Evolutionary conservation across 2,329 filamentous ascomycete genomes (phyloP), one percentile per base, ranked within the genome.

Genomic region (Biscogniauxia mediterranea): DNA sequence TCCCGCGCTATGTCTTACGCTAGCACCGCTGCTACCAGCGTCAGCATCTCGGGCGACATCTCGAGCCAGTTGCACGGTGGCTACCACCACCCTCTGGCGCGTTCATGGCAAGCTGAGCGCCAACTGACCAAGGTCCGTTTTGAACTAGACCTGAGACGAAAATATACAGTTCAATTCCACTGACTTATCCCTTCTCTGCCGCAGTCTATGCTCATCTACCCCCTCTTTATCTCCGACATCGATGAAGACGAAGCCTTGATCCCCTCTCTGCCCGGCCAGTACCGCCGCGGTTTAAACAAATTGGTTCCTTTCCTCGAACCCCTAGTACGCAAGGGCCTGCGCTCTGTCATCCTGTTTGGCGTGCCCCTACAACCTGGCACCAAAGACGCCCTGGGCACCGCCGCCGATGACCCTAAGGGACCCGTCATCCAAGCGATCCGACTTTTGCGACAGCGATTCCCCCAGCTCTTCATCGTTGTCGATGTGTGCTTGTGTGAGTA

Each of bases 401-500:
- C 91, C 21, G 95, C 95, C 70, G 95, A 98, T 75, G 94, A 98
- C 74, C 93, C 94, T 42, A 84, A 91, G 66, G 95, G 95, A 46
- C 95, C 95, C 19, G 95, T 98, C 56, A 96, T 98, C 69, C 87
- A 88, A 70, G 85, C 87, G 54, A 97, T 98, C 73, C 90, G 89
- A 56, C 84, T 97, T 28, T 83, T 99, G 60, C 89, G 92, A 68
- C 86, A 91, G 66, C 84, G 88, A 49, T 98, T 97, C 77, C 95
- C 95, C 1, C 88, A 92, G 64, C 85, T 99, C 62, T 98, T 96
- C 80, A 92, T 99, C 70, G 89, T 90, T 68, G 88, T 89, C 62
- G 95, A 99, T 74, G 95, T 99, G 61, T 98, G 95, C 74, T 89
- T 99, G 7, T 99, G 95, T 84, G 95, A 99, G 79, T 99, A 99